Evolutionary conservation across 2,329 filamentous ascomycete species (phyloP).

Genomic region (Trichoderma asperellum): DNA sequence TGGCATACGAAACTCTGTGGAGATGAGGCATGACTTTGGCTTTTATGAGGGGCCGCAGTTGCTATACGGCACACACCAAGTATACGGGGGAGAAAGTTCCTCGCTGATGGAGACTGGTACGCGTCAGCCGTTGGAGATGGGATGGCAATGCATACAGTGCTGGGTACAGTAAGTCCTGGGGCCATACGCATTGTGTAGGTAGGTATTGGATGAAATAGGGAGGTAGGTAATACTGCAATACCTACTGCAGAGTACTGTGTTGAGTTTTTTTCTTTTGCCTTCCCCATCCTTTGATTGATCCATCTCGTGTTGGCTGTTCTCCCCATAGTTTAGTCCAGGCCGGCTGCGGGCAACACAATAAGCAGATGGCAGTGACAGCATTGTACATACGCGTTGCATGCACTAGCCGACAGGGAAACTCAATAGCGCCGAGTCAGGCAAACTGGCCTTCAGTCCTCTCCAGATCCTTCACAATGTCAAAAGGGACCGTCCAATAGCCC

Average conservation of each 20-base stretch:
- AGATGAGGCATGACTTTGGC: conserved; percentile 2
- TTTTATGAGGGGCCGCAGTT: neutral
- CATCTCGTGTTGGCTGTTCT: neutral
- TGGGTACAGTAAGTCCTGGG: neutral
- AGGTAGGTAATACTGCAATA: neutral
- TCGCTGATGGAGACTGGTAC: neutral
- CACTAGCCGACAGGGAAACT: neutral
- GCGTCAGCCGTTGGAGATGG: neutral
- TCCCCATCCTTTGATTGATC: neutral
- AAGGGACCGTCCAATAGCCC: conserved; percentile 8
- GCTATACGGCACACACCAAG: neutral
- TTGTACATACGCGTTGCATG: neutral
- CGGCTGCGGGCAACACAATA: neutral
- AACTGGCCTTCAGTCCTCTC: neutral
- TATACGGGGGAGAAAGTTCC: neutral
- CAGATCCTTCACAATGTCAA: conserved; percentile 3
- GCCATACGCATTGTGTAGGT: neutral
- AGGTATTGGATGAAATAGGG: neutral
- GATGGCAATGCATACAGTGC: neutral
- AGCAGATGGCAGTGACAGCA: neutral
- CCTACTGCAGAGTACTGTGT: neutral
- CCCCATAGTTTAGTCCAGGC: neutral
- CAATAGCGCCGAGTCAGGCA: neutral
- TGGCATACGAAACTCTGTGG: conserved; percentile 10
- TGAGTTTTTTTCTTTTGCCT: neutral